Percentiles rank a stretch among this genome's conserved stretches.
phyloP scores from a whole-genome alignment of 768 basidiomycete genomes.

The Tylopilus plumbeoviolaceoides region DNA sequence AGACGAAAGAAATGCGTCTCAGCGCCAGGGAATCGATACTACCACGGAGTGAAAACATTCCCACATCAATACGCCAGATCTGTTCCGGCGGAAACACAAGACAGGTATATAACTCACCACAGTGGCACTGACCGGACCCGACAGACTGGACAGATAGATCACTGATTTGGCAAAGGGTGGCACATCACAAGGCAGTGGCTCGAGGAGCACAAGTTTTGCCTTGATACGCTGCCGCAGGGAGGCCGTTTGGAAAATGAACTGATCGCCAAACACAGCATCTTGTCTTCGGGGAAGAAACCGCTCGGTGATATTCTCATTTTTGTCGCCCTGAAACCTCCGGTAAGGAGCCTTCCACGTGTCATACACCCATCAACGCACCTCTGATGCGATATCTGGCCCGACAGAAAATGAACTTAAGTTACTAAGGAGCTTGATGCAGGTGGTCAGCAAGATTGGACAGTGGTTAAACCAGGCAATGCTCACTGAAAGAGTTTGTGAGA shows the following conservation, averaged over 20 bases:
- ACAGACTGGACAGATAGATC: constrained; percentile 28
- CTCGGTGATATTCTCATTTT: constrained; percentile 19
- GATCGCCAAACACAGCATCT: constrained; percentile 28
- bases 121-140: constrained; percentile 21
- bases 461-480: constrained; percentile 3
- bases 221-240: constrained; percentile 20
- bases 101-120: constrained; percentile 21
- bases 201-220: constrained; percentile 26
- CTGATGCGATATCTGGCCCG: constrained; percentile 3
- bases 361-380: constrained; percentile 17
- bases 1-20: constrained; percentile 30
- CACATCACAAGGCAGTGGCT: constrained; percentile 26
- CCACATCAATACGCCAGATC: constrained; percentile 3
- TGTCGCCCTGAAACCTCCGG: constrained; percentile 14
- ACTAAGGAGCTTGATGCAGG: constrained; percentile 21
- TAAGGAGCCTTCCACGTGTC: constrained; percentile 5
- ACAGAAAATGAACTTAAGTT: constrained; percentile 19
- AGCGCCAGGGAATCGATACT: constrained; percentile 25
- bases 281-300: constrained; percentile 30
- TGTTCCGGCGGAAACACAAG: not conserved
- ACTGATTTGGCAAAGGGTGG: constrained; percentile 32
- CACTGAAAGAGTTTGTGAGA: constrained; percentile 30
- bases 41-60: not conserved
- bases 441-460: not conserved
- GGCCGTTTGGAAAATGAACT: constrained; percentile 27